A percentile compares a stretch with the other conserved stretches of the same genome.
These are phyloP conservation scores for Dendryphion nanum DNA, from an alignment of 2,329 filamentous ascomycete species.

Conservation along the genomic window DNA sequence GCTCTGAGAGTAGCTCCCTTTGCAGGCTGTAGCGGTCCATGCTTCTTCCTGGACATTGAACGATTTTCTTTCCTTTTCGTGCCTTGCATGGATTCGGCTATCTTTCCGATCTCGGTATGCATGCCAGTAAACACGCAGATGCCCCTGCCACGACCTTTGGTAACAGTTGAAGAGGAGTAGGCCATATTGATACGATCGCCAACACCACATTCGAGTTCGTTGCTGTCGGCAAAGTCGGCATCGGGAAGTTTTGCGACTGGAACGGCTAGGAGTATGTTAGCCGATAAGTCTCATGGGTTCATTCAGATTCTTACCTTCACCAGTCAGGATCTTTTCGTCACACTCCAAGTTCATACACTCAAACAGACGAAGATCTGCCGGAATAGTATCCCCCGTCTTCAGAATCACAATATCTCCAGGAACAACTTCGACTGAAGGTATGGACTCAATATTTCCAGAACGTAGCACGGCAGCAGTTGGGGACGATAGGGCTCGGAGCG, in stretches of 20 bases:
- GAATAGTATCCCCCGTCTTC: slow-evolving; percentile 62
- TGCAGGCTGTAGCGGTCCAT: slow-evolving; percentile 46
- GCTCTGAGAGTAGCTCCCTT: slow-evolving; percentile 9
- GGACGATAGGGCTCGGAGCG: slow-evolving; percentile 38
- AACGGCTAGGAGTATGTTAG: slow-evolving; percentile 42
- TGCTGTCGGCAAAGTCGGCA: slow-evolving; percentile 51
- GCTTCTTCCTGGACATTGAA: slow-evolving; percentile 38
- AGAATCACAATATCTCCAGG: slow-evolving; percentile 62
- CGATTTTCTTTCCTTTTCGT: slow-evolving; percentile 46
- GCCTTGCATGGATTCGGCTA: slow-evolving; percentile 61
- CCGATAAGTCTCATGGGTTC: too few relatives aligned
- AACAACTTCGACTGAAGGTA: slow-evolving; percentile 57
- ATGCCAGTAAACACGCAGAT: slow-evolving; percentile 65
- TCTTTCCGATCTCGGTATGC: slow-evolving; percentile 68
- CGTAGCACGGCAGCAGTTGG: slow-evolving; percentile 45
- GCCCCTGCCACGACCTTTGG: slow-evolving; percentile 63
- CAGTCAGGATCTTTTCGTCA: slow-evolving; percentile 67
- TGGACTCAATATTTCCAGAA: slow-evolving; percentile 48
- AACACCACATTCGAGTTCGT: slow-evolving; percentile 50
- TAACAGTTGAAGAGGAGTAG: slow-evolving; percentile 66
- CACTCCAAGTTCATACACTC: slow-evolving; percentile 60
- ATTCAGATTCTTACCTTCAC: slow-evolving; percentile 55
- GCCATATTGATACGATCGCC: slow-evolving; percentile 66
- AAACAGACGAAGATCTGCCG: slow-evolving; percentile 58
- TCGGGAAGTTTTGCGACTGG: slow-evolving; percentile 62